Evolutionary conservation across 805 yeast genomes (phyloP).

Genomic region (Candida krabiensis): DNA sequence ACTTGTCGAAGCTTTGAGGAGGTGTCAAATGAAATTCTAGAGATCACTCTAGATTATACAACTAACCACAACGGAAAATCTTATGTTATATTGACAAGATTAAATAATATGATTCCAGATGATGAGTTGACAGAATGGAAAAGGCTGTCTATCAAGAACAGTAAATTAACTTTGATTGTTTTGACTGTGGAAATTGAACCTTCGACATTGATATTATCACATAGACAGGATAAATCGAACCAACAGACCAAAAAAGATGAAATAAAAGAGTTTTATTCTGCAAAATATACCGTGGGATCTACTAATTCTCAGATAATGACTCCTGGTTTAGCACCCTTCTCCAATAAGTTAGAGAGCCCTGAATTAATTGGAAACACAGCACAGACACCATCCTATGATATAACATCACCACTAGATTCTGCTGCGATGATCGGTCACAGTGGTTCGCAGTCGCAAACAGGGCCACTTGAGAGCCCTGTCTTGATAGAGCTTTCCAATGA

Average conservation of each 20-base stretch:
- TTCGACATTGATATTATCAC: slow-evolving; percentile 43
- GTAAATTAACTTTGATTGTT: slow-evolving; percentile 62
- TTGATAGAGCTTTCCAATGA: slow-evolving; percentile 52
- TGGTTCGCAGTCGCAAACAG: slow-evolving; percentile 2
- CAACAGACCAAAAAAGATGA: slow-evolving; percentile 14
- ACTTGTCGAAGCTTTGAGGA: slow-evolving; percentile 42
- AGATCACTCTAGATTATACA: slow-evolving; percentile 48
- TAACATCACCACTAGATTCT: slow-evolving; percentile 28
- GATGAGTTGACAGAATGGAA: slow-evolving; percentile 83
- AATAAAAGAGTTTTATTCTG: slow-evolving; percentile 21
- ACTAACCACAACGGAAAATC: slow-evolving; percentile 49
- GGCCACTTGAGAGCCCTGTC: slow-evolving; percentile 15
- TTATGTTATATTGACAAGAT: slow-evolving; percentile 65
- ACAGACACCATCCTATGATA: slow-evolving; percentile 31
- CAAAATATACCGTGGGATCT: slow-evolving; percentile 27
- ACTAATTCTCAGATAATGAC: slow-evolving; percentile 28
- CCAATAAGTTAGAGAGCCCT: slow-evolving; percentile 28
- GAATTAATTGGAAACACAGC: slow-evolving; percentile 19
- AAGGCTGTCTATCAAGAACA: slow-evolving; percentile 57
- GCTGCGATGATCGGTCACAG: slow-evolving; percentile 1
- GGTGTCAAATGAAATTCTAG: slow-evolving; percentile 69
- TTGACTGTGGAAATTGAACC: slow-evolving; percentile 61
- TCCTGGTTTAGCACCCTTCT: slow-evolving; percentile 11
- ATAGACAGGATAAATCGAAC: slow-evolving; percentile 14
- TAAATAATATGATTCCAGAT: slow-evolving; percentile 75